Evolutionary conservation across 2,329 filamentous ascomycete genomes (phyloP), one percentile per base, ranked within the genome.

Genomic region (Neopestalotiopsis rosae): DNA sequence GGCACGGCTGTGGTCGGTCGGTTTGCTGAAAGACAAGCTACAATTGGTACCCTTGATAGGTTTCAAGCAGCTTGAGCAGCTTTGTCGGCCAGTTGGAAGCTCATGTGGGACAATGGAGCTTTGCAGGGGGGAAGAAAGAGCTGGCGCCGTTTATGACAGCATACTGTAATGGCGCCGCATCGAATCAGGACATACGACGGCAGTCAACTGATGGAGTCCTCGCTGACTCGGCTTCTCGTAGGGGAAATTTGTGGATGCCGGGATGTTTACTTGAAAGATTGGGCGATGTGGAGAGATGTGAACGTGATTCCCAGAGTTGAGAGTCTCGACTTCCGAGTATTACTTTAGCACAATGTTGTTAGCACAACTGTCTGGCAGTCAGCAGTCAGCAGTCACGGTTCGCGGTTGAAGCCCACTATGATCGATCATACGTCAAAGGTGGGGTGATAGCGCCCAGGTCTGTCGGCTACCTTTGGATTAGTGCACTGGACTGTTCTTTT

Each of bases 251-350:
- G 57, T 34, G 57, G 20, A 14, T 56, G 49, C 14, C 9, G 6
- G 49, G 17, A 56, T 49, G 62, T 49, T 49, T 42, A 40, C 24
- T 45, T 34, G 45, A 20, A 20, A 28, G 24, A 57, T 57, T n/a
- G 28, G 32, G 17, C 32, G 45, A 66, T 57, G 64, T 66, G 64
- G 64, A 58, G 52, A 38, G 64, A 49, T 66, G 42, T 34, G 42
- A 28, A 57, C 32, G 61, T 64, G 38, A 64, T 24, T 12, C n/a
- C 38, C 6, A 6, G 5, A 20, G 13, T 62, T 14, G 7, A 7
- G 34, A 38, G 34, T 38, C 34, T 38, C 34, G 34, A 38, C 34
- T 38, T 38, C 34, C 34, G 6, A 10, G 34, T 28, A 28, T 28
- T 28, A 28, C 24, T 28, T 28, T 28, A 28, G 24, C 24, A 28